These are phyloP conservation scores for Irpex sp. DNA, from an alignment of 1,284 basidiomycete genomes.

Conservation along the genomic window DNA sequence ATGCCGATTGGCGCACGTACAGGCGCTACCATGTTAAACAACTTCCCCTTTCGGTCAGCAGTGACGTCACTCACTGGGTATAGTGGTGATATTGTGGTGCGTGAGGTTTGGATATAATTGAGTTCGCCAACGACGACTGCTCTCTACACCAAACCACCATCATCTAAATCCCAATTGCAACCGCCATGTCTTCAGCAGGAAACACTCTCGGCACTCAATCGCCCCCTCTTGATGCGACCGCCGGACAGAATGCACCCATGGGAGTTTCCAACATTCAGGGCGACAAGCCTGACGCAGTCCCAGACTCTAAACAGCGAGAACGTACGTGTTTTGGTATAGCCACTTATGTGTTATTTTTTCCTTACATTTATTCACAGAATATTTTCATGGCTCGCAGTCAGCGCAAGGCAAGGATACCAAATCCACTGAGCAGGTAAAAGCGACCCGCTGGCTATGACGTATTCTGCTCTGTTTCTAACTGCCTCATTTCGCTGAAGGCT, in stretches of 20 bases:
- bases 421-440: neutral
- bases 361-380: constrained; percentile 10
- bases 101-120: too few relatives aligned
- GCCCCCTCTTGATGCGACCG: constrained; percentile 43
- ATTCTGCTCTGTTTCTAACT: too few relatives aligned
- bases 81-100: too few relatives aligned
- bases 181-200: constrained; percentile 19
- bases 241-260: constrained; percentile 39
- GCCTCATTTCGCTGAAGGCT: neutral
- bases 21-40: too few relatives aligned
- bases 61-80: too few relatives aligned
- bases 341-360: neutral
- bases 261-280: constrained; percentile 43
- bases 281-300: constrained; percentile 26
- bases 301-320: constrained; percentile 33
- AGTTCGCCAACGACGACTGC: neutral
- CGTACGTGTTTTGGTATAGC: constrained; percentile 18
- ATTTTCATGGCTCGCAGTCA: constrained; percentile 11
- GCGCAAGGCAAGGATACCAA: neutral
- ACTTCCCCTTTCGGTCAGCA: too few relatives aligned
- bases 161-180: neutral
- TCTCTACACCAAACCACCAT: neutral
- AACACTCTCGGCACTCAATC: constrained; percentile 37
- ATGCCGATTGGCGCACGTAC: too few relatives aligned
- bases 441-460: neutral